Evolutionary conservation across 192 early-diverging fungal species (phyloP), one percentile per base, ranked within the genome.

Genomic region (Dissophora ornata): DNA sequence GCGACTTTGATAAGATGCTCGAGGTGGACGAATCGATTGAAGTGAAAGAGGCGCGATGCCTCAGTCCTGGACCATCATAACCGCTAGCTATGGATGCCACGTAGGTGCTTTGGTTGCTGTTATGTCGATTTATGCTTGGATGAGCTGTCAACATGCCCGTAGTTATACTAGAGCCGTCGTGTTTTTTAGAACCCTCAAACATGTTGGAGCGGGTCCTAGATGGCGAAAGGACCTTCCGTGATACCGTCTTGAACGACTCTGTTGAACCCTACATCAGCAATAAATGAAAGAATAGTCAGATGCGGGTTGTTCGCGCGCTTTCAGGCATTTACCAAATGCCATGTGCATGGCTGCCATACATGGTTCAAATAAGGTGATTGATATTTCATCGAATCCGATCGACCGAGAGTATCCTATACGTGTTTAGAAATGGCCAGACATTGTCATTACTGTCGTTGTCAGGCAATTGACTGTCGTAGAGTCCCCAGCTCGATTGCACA

Each of bases 21-120:
- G 73, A 77, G 18, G 19, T 77, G n/a, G 73, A 62, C 0, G 73
- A 77, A 0, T 77, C 73, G 11, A 77, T 77, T 13, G 73, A 77
- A 7, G 63, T 62, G 22, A 77, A 56, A 0, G 73, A 77, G 13
- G 44, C 58, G 16, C 73, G 64, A 34, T 77, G 73, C 7, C 45
- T 42, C 10, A 77, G 41, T n/a, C 48, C 57, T 12, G 41, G 50
- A n/a, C 69, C 38, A 9, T 50, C 57, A 22, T 47, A 69, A 16
- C 49, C 56, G 16, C n/a, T 28, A 3, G 29, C 38, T 4, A 49
- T 36, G 8, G 45, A 4, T 6, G 34, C 54, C 22, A 48, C 54
- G 36, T 45, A 9, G 1, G 38, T 45, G 12, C 62, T 55, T 38
- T 44, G 25, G 57, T 18, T 54, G 30, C 68, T 70, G 19, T 61